Percentiles rank a stretch among this genome's conserved stretches.
These are phyloP conservation scores for Populus hybrid DNA, from an alignment of 441 rosid genomes.

Conservation along the genomic window DNA sequence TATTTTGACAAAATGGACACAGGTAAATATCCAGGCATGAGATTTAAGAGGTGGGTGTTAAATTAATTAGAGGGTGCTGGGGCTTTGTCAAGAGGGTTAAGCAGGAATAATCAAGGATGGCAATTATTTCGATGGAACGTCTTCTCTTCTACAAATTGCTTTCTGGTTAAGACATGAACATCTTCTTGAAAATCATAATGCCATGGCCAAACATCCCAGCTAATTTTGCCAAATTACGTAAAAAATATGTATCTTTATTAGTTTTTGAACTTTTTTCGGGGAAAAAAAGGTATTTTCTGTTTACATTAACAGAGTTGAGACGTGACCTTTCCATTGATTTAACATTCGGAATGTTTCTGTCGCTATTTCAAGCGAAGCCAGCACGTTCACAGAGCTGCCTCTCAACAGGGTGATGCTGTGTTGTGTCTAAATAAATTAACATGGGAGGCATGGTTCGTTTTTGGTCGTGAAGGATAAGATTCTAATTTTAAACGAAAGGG, in stretches of 20 bases:
- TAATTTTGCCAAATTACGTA: constrained; percentile 13
- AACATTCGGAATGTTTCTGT: background rate
- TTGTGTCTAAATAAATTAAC: background rate
- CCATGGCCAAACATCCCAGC: constrained; percentile 16
- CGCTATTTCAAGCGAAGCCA: background rate
- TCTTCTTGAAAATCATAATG: constrained; percentile 8
- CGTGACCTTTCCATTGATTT: background rate
- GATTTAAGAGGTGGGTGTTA: constrained; percentile 2
- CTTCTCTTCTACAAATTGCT: constrained; percentile 29
- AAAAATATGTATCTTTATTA: background rate
- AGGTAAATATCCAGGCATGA: background rate
- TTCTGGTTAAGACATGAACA: constrained; percentile 30
- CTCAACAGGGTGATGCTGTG: background rate
- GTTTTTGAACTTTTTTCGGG: background rate
- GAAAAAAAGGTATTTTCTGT: background rate
- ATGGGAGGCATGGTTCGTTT: background rate
- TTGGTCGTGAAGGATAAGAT: background rate
- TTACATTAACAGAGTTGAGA: background rate
- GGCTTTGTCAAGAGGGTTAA: constrained; percentile 59
- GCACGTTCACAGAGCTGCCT: background rate
- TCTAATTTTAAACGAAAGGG: background rate
- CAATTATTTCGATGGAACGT: constrained; percentile 30
- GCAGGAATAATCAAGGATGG: constrained; percentile 33
- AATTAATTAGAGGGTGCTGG: constrained; percentile 36
- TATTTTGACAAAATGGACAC: background rate